Conservation (phyloP, 495 filamentous ascomycete genomes). For the Cladorrhinum samala region DNA sequence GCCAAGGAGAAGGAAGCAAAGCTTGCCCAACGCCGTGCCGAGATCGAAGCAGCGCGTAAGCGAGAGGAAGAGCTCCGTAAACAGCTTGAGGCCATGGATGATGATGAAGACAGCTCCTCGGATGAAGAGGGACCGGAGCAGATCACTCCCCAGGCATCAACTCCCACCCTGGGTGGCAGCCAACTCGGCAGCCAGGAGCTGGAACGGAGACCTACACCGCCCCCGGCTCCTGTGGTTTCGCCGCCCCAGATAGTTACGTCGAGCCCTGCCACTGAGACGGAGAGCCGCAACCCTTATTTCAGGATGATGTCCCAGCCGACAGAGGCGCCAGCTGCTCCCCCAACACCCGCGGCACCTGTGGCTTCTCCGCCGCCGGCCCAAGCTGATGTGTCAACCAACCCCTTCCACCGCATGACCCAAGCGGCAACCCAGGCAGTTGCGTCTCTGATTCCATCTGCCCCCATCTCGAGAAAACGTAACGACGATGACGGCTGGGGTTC, state of each 20-base stretch:
- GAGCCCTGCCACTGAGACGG: constrained; percentile 42
- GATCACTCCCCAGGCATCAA: constrained; percentile 76
- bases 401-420: constrained; percentile 85
- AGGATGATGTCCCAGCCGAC: constrained; percentile 46
- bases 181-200: constrained; percentile 48
- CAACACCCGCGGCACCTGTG: constrained; percentile 38
- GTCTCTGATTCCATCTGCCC: constrained; percentile 29
- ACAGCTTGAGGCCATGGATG: constrained; percentile 77
- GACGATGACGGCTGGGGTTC: constrained; percentile 86
- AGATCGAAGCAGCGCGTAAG: constrained; percentile 85
- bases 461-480: constrained; percentile 32
- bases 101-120: constrained; percentile 71
- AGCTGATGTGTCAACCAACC: constrained; percentile 70
- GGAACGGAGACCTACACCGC: constrained; percentile 44
- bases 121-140: constrained; percentile 82
- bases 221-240: constrained; percentile 36
- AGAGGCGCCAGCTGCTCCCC: constrained; percentile 37
- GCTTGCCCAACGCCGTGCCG: constrained; percentile 78
- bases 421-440: constrained; percentile 52
- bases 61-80: constrained; percentile 80
- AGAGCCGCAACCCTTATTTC: constrained; percentile 49
- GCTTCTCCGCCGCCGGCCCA: constrained; percentile 37
- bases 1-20: constrained; percentile 84
- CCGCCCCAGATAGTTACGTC: constrained; percentile 41
- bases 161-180: constrained; percentile 57